Base-by-base conservation (phyloP, 1,284 basidiomycete genomes). In the Ganoderma sinense region DNA sequence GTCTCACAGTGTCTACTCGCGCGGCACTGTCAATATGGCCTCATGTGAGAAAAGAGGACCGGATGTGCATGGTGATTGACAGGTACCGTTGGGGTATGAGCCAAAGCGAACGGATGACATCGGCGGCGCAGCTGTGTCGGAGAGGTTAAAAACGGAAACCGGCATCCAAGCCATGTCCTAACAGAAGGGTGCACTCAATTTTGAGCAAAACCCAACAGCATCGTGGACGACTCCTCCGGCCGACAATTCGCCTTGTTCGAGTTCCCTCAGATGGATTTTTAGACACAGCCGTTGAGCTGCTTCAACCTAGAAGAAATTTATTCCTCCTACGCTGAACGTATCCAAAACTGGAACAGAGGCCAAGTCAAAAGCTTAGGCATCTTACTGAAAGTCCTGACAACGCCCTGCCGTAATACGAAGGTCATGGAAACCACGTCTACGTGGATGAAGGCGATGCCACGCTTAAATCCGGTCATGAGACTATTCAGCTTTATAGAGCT, bases 361-460 rank as follows among this genome's bases (percentile, higher is more conserved):
- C n/a, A 29, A 7, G 40, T 16, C 16, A 43, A n/a, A 61, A 60
- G 58, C n/a, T 60, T n/a, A 60, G 20, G 10, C 18, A 8, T 20
- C 36, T 59, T 33, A 13, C 8, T n/a, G 11, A 10, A 2, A 33
- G 20, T 14, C 39, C 39, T 18, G 3, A 40, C 20, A 36, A 40
- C 20, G 23, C 11, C 14, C 13, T 61, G 59, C 59, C 59, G 59
- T 61, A 61, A 61, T 14, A 41, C n/a, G 59, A 61, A 61, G 59
- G 16, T 4, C 39, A 61, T 61, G 40, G 59, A 61, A 61, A 41
- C 36, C 23, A 40, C 20, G 59, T 23, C 36, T 23, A 29, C 29
- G 43, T 51, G 43, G 45, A 59, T 55, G 23, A 10, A 64, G 63
- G 63, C 48, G 63, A 55, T 64, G 53, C 63, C 63, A 64, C 62